A percentile compares a stretch with the other conserved stretches of the same genome.
Evolutionary conservation across 73 alveolate genomes (phyloP).

Genomic region (Effrenium voratum): DNA sequence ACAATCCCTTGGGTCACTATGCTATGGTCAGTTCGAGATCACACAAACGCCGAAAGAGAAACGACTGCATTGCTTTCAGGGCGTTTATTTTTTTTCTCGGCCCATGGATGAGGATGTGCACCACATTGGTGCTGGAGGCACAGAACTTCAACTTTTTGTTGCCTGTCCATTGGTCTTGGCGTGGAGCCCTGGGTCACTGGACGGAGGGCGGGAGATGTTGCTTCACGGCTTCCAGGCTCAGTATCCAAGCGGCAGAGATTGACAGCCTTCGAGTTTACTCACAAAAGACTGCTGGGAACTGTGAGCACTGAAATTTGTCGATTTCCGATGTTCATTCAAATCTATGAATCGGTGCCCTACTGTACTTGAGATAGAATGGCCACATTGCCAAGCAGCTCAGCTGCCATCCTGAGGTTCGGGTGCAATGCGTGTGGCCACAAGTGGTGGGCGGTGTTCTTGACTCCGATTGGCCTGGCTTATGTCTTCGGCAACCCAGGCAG

Average conservation of each 20-base stretch:
- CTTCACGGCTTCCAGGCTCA: background rate
- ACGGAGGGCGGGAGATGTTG: too few relatives aligned
- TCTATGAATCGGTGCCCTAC: background rate
- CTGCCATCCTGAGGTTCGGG: conserved; percentile 27
- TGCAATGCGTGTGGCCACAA: conserved; percentile 71
- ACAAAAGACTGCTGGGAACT: too few relatives aligned
- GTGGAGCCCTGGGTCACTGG: too few relatives aligned
- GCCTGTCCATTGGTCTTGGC: conserved; percentile 84
- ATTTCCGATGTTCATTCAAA: background rate
- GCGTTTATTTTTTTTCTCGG: too few relatives aligned
- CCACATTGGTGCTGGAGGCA: conserved; percentile 42
- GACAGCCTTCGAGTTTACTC: background rate
- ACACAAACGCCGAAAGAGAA: too few relatives aligned
- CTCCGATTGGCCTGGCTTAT: conserved; percentile 47
- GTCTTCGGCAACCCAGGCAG: conserved; percentile 89
- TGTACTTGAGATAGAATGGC: background rate
- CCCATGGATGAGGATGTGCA: conserved; percentile 62
- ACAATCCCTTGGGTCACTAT: too few relatives aligned
- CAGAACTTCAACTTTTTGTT: conserved; percentile 71
- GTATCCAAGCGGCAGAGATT: background rate
- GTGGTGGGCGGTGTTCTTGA: conserved; percentile 66
- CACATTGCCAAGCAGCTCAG: background rate
- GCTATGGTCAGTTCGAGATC: too few relatives aligned
- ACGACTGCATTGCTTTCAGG: too few relatives aligned
- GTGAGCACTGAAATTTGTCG: background rate